phyloP scores from a whole-genome alignment of 345 rosid species.

The Cardiospermum halicacabum region DNA sequence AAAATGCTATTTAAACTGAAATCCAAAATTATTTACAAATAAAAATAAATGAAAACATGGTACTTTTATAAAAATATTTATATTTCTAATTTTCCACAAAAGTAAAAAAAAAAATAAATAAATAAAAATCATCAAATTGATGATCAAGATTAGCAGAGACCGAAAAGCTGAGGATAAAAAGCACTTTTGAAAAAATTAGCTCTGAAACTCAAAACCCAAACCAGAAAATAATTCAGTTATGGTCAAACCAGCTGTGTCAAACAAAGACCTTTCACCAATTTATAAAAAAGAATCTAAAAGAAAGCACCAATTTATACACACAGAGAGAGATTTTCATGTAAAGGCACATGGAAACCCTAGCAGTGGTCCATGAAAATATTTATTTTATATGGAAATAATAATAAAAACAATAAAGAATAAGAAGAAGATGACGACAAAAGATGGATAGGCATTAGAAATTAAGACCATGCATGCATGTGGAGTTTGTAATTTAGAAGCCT shows the following conservation, averaged over 20 bases:
- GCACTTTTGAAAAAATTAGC: slow-evolving; percentile 13
- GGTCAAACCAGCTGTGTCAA: slow-evolving; percentile 9
- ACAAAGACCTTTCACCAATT: slow-evolving; percentile 12
- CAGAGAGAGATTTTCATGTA: not conserved
- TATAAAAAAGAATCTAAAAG: not conserved
- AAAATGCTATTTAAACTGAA: too few relatives aligned
- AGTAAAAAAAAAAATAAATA: too few relatives aligned
- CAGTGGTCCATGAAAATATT: slow-evolving; percentile 4
- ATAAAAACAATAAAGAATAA: not conserved
- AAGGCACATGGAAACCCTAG: not conserved
- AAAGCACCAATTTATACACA: not conserved
- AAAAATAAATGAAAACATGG: too few relatives aligned
- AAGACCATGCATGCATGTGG: too few relatives aligned
- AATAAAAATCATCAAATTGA: too few relatives aligned
- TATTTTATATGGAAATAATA: not conserved
- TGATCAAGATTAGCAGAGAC: not conserved
- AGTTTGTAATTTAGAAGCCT: too few relatives aligned
- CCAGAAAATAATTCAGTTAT: not conserved
- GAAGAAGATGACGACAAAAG: not conserved
- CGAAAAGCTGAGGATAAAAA: not conserved
- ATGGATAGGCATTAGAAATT: slow-evolving; percentile 1
- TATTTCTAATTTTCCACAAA: too few relatives aligned
- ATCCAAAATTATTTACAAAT: too few relatives aligned
- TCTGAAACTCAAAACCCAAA: slow-evolving; percentile 3
- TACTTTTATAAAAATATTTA: too few relatives aligned